Base-by-base conservation (phyloP, 2,329 filamentous ascomycete genomes). In the Gaeumannomyces sp. region DNA sequence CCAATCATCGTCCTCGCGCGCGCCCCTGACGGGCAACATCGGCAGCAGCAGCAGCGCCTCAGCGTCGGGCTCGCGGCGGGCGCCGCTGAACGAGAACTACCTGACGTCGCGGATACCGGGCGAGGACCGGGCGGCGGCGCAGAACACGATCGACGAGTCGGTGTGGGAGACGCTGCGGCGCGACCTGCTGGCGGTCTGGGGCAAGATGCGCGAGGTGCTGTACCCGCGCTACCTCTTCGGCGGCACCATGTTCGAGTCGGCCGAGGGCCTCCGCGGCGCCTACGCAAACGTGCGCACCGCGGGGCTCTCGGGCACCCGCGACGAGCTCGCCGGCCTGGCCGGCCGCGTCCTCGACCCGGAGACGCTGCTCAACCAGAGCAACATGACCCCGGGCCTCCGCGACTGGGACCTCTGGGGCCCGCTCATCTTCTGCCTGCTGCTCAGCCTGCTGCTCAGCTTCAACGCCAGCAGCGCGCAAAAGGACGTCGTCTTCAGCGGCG, bases 331-430 rank as follows among this genome's bases (percentile, higher is more conserved):
- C 0, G 83, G 85, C 0, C 75, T 89, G 62, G 86, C 86, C 7
- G 85, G 84, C 59, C 78, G 86, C 59, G 84, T 87, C 69, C 80
- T 89, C 77, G 86, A 89, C 74, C 77, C 85, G n/a, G 86, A 89
- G 74, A 75, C 80, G 56, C 74, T 89, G 69, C 78, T 88, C 56
- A 78, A 72, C 65, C 83, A 85, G 74, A 87, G 83, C 70, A 85
- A 85, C 73, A 96, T 97, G 92, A 94, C 89, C 69, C 91, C 96
- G 63, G 93, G 93, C 1, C 79, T 98, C 73, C 83, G 94, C 67
- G 93, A 99, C 79, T 99, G 95, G 95, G 95, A 99, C 82, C 85
- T 99, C 63, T 99, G 95, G 95, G 95, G 95, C 0, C 95, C 95
- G 50, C 81, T 99, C 65, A 88, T 99, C 69, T 99, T 99, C 80